A percentile compares a stretch with the other conserved stretches of the same genome.
Evolutionary conservation across 805 yeast species (phyloP).

Genomic region (Ogataea sp.): DNA sequence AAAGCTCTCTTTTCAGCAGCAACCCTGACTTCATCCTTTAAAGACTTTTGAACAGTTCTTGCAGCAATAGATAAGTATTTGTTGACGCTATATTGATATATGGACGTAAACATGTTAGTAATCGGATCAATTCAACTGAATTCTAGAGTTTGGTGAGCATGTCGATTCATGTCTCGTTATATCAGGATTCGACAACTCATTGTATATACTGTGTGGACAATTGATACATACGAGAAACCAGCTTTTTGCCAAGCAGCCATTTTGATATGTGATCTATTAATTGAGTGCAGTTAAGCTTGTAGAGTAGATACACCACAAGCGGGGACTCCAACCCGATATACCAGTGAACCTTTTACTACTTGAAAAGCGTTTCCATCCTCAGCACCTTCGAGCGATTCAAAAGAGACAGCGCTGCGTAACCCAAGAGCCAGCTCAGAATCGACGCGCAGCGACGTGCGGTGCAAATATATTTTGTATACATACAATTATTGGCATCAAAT

Average conservation of each 20-base stretch:
- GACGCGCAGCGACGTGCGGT: too few relatives aligned
- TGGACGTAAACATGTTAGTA: too few relatives aligned
- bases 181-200: too few relatives aligned
- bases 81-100: slow-evolving; percentile 53
- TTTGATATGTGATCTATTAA: slow-evolving; percentile 4
- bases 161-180: too few relatives aligned
- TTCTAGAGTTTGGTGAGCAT: not conserved
- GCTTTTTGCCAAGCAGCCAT: slow-evolving; percentile 62
- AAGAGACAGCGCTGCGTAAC: not conserved
- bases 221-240: slow-evolving; percentile 45
- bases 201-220: too few relatives aligned
- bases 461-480: too few relatives aligned
- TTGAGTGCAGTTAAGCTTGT: not conserved
- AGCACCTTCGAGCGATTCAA: too few relatives aligned
- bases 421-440: too few relatives aligned
- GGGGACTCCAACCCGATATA: too few relatives aligned
- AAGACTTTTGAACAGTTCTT: slow-evolving; percentile 75
- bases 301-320: not conserved
- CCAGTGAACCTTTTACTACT: too few relatives aligned
- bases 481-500: too few relatives aligned
- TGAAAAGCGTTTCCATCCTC: too few relatives aligned
- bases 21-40: slow-evolving; percentile 79
- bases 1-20: slow-evolving; percentile 63
- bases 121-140: not conserved
- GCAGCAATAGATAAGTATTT: slow-evolving; percentile 89